These are phyloP conservation scores for Penicillium sp. DNA, from an alignment of 2,329 filamentous ascomycete genomes.

Conservation along the genomic window DNA sequence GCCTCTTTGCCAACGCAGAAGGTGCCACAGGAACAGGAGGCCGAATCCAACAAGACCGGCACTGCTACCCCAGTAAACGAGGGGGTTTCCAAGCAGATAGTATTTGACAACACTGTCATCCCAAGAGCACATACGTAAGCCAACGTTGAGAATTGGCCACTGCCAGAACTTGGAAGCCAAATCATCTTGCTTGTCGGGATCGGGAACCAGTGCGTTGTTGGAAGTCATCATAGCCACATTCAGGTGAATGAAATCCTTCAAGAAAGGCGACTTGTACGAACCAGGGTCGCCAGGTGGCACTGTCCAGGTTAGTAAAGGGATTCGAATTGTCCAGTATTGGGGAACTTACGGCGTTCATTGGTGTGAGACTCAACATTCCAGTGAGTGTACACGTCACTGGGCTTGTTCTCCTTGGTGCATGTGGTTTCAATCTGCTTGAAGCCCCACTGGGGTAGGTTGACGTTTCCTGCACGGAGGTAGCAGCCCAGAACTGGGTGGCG, in stretches of 20 bases:
- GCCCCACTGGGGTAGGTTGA: slow-evolving; percentile 97
- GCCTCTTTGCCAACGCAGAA: slow-evolving; percentile 93
- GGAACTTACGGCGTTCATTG: slow-evolving; percentile 82
- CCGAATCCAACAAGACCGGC: slow-evolving; percentile 72
- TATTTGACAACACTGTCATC: slow-evolving; percentile 95
- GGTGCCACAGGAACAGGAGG: slow-evolving; percentile 76
- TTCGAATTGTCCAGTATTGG: not conserved
- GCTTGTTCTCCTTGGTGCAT: slow-evolving; percentile 90
- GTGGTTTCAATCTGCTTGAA: slow-evolving; percentile 99
- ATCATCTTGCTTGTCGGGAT: slow-evolving; percentile 98
- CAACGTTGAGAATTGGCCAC: slow-evolving; percentile 94
- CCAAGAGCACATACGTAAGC: slow-evolving; percentile 98
- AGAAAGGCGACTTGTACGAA: slow-evolving; percentile 93
- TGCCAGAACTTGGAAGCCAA: slow-evolving; percentile 97
- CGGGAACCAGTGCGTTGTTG: slow-evolving; percentile 95
- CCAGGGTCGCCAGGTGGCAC: slow-evolving; percentile 86
- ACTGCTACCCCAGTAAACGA: slow-evolving; percentile 95
- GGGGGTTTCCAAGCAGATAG: slow-evolving; percentile 94
- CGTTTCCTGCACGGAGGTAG: slow-evolving; percentile 92
- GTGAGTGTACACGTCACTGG: slow-evolving; percentile 90
- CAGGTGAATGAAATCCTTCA: slow-evolving; percentile 95
- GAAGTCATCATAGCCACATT: slow-evolving; percentile 99
- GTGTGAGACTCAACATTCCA: slow-evolving; percentile 97
- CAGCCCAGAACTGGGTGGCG: slow-evolving; percentile 81
- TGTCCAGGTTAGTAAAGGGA: slow-evolving; percentile 38